Conservation (phyloP, 805 yeast species). For the Yarrowia porcina region DNA sequence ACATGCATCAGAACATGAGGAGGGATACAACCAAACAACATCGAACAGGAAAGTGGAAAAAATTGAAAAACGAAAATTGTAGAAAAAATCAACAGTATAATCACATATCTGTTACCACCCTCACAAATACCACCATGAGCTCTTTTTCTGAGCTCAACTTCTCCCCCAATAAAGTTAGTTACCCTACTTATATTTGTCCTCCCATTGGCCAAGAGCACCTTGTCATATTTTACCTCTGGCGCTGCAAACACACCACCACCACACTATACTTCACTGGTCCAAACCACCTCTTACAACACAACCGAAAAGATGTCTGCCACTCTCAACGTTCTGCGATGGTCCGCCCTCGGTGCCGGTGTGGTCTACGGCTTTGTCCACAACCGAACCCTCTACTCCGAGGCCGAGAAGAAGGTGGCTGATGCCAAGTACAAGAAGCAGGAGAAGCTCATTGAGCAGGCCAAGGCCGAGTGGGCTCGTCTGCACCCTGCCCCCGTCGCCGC, state of each 20-base stretch:
- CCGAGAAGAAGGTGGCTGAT: constrained; percentile 54
- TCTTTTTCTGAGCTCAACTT: no score
- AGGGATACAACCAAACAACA: no score
- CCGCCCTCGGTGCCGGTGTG: constrained; percentile 84
- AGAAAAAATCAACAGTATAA: no score
- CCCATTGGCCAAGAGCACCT: constrained; percentile 18
- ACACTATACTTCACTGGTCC: neutral
- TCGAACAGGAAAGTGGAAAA: no score
- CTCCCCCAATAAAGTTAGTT: constrained; percentile 20
- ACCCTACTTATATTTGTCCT: constrained; percentile 13
- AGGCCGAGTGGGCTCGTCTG: constrained; percentile 76
- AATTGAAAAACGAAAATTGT: no score
- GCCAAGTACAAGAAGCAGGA: constrained; percentile 60
- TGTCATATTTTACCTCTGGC: constrained; percentile 16
- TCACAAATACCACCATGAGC: no score
- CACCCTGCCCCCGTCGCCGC: constrained; percentile 38
- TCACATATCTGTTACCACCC: no score
- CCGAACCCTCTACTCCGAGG: constrained; percentile 58
- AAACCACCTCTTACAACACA: constrained; percentile 3
- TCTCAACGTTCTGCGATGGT: constrained; percentile 73
- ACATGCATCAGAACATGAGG: no score
- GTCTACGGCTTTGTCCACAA: constrained; percentile 87
- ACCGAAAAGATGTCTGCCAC: constrained; percentile 24
- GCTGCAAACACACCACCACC: constrained; percentile 10
- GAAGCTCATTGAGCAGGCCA: constrained; percentile 81